These are phyloP conservation scores for Heracleum sosnowskyi DNA, from an alignment of 129 eudicot genomes.

Conservation along the genomic window DNA sequence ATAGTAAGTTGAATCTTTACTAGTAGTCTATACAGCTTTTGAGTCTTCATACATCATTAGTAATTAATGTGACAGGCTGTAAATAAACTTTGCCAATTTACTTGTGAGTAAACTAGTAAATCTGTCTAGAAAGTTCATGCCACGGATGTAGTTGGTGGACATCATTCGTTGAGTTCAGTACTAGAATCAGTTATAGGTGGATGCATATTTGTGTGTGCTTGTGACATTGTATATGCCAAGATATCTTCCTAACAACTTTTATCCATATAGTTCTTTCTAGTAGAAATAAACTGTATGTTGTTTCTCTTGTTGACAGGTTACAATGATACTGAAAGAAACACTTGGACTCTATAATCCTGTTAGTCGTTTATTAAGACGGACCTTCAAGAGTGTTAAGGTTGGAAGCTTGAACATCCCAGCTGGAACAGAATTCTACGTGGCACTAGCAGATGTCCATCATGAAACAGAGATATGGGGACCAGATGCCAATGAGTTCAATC, in stretches of 20 bases:
- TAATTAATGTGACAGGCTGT: not conserved
- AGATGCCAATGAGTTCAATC: constrained; percentile 44
- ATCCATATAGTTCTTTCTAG: not conserved
- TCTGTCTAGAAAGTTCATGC: not conserved
- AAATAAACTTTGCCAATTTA: not conserved
- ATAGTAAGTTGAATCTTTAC: not conserved
- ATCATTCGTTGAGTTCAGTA: not conserved
- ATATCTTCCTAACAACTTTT: not conserved
- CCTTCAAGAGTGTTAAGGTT: not conserved
- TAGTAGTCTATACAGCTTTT: not conserved
- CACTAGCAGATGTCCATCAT: constrained; percentile 40
- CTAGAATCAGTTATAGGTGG: not conserved
- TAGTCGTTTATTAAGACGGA: not conserved
- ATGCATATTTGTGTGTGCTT: not conserved
- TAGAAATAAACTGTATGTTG: not conserved
- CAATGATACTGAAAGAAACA: not conserved
- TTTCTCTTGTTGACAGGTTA: not conserved
- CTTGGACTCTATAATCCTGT: not conserved
- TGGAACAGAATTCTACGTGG: constrained; percentile 33
- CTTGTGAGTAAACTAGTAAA: not conserved
- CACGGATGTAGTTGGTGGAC: not conserved
- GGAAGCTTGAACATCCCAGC: constrained; percentile 38
- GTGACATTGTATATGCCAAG: not conserved
- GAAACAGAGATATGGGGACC: constrained; percentile 42
- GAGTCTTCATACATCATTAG: not conserved